phyloP scores from a whole-genome alignment of 2,329 filamentous ascomycete genomes.

The Daldinia eschscholtzii region DNA sequence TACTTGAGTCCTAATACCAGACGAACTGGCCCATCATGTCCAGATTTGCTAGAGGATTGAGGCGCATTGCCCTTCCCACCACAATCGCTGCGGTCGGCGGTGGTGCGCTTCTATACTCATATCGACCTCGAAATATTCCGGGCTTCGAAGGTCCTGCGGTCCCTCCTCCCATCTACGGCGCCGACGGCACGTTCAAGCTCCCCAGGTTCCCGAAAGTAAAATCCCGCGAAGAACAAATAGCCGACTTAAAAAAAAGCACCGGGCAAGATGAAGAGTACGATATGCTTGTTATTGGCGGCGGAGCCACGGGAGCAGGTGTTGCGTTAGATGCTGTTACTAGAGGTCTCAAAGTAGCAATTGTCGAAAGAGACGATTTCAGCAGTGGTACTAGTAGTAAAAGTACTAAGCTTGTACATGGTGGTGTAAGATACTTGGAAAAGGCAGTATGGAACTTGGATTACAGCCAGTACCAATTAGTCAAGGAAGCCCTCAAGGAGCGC shows the following conservation, averaged over 20 bases:
- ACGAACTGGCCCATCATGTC: slow-evolving; percentile 46
- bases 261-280: slow-evolving; percentile 70
- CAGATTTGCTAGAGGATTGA: slow-evolving; percentile 53
- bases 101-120: slow-evolving; percentile 65
- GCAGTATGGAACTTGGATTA: slow-evolving; percentile 82
- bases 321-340: slow-evolving; percentile 78
- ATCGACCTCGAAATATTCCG: slow-evolving; percentile 79
- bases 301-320: slow-evolving; percentile 78
- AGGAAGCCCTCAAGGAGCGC: slow-evolving; percentile 79
- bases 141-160: slow-evolving; percentile 76
- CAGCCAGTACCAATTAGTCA: slow-evolving; percentile 77
- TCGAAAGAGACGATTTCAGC: slow-evolving; percentile 80
- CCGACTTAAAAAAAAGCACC: slow-evolving; percentile 65
- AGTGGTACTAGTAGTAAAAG: slow-evolving; percentile 81
- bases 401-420: slow-evolving; percentile 82
- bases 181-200: slow-evolving; percentile 75
- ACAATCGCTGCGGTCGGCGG: slow-evolving; percentile 58
- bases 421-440: slow-evolving; percentile 80
- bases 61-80: slow-evolving; percentile 60
- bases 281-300: slow-evolving; percentile 77
- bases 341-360: slow-evolving; percentile 77
- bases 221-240: slow-evolving; percentile 73
- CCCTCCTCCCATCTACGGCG: slow-evolving; percentile 76
- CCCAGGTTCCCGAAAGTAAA: slow-evolving; percentile 75
- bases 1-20: slow-evolving; percentile 15